Evolutionary conservation across 768 basidiomycete genomes (phyloP).

Genomic region (Tricholoma bakamatsutake): DNA sequence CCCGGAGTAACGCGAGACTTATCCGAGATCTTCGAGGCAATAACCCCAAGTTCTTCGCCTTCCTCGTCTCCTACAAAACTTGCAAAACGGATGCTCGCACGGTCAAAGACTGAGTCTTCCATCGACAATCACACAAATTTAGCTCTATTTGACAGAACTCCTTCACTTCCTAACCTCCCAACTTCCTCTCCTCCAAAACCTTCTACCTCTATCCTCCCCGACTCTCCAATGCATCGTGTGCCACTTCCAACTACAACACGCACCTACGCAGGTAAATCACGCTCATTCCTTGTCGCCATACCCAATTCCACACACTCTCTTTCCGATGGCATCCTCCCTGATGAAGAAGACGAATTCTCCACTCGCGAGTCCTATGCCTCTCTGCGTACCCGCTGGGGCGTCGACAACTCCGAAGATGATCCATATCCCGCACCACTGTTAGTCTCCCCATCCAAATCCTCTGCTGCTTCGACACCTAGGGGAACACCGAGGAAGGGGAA

Average conservation of each 20-base stretch:
- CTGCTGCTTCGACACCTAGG: constrained; percentile 26
- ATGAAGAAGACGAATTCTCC: constrained; percentile 44
- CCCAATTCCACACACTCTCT: constrained; percentile 30
- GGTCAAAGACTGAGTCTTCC: constrained; percentile 60
- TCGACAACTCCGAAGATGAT: constrained; percentile 76
- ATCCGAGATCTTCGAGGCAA: constrained; percentile 39
- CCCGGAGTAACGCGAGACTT: constrained; percentile 34
- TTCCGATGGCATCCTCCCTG: constrained; percentile 19
- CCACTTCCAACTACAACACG: constrained; percentile 36
- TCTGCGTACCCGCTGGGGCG: constrained; percentile 73
- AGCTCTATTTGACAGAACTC: constrained; percentile 24
- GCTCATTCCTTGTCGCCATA: constrained; percentile 72
- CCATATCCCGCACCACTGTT: constrained; percentile 31
- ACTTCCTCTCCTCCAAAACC: constrained; percentile 21
- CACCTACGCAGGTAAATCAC: constrained; percentile 72
- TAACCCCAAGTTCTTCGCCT: constrained; percentile 21
- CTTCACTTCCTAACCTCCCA: constrained; percentile 31
- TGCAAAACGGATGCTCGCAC: constrained; percentile 67
- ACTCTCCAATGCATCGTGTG: constrained; percentile 20
- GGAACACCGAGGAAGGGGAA: constrained; percentile 35
- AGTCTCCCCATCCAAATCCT: constrained; percentile 27
- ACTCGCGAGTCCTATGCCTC: constrained; percentile 71
- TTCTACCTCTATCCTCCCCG: constrained; percentile 17
- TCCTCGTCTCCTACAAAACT: constrained; percentile 36
- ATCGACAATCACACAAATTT: constrained; percentile 24